phyloP scores from a whole-genome alignment of 2,329 filamentous ascomycete species.

The Canariomyces notabilis region DNA sequence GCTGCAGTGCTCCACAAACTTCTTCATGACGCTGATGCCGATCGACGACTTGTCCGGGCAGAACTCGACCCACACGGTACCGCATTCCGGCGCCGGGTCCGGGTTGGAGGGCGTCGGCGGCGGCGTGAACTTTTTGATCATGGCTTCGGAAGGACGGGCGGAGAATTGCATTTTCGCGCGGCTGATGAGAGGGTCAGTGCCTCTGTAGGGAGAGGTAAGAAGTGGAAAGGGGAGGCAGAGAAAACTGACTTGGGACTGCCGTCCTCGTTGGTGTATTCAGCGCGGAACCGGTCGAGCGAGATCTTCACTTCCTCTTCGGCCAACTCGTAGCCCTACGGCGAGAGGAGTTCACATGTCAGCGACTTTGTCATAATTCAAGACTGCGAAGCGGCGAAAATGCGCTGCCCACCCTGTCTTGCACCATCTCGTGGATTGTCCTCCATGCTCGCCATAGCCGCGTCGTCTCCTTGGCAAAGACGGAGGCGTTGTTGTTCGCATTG shows the following conservation, averaged over 20 bases:
- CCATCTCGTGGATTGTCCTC: constrained; percentile 93
- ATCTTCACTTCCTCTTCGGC: constrained; percentile 85
- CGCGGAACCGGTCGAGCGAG: constrained; percentile 73
- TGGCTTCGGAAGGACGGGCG: constrained; percentile 73
- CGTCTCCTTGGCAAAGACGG: constrained; percentile 42
- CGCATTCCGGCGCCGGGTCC: constrained; percentile 68
- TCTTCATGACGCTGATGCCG: constrained; percentile 87
- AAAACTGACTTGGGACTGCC: constrained; percentile 68
- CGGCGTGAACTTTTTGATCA: constrained; percentile 79
- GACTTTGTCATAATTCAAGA: too few species aligned
- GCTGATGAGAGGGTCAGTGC: constrained; percentile 41
- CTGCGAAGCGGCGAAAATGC: constrained; percentile 6
- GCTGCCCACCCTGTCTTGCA: constrained; percentile 71
- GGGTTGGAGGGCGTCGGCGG: constrained; percentile 64
- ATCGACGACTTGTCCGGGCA: constrained; percentile 64
- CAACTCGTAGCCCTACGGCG: constrained; percentile 79
- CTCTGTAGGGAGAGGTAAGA: neutral
- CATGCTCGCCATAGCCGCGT: constrained; percentile 87
- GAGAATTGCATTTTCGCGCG: constrained; percentile 83
- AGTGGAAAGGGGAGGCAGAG: neutral
- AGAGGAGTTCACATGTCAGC: neutral
- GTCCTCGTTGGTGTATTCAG: constrained; percentile 64
- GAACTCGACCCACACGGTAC: constrained; percentile 92
- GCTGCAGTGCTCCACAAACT: constrained; percentile 77
- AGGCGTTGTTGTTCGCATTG: constrained; percentile 22